Conservation (phyloP, 106 monocot species). For the Alisma plantagoaquatica region DNA sequence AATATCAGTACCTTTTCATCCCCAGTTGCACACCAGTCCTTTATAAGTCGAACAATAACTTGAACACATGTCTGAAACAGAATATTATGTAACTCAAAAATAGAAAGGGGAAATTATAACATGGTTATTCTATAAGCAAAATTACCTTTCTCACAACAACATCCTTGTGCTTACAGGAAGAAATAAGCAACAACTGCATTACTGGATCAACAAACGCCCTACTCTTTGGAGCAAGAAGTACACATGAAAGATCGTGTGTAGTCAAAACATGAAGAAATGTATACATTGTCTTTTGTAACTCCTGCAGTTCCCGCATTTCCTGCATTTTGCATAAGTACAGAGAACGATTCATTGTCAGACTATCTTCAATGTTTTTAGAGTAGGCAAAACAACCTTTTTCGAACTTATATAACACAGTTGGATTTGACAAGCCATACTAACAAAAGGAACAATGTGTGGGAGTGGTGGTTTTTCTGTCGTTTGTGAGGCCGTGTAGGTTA, state of each 20-base stretch:
- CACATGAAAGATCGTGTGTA: constrained; percentile 66
- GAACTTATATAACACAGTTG: too few relatives aligned
- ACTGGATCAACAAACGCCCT: constrained; percentile 50
- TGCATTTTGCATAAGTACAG: too few relatives aligned
- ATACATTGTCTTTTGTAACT: constrained; percentile 62
- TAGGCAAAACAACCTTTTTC: too few relatives aligned
- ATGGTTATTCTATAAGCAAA: too few relatives aligned
- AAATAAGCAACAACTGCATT: constrained; percentile 59
- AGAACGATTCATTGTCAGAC: too few relatives aligned
- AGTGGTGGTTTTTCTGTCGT: too few relatives aligned
- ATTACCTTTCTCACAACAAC: constrained; percentile 73
- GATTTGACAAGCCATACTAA: too few relatives aligned
- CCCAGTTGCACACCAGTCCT: constrained; percentile 75
- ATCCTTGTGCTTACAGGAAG: constrained; percentile 81
- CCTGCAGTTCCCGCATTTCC: constrained; percentile 93
- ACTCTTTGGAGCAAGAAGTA: constrained; percentile 59
- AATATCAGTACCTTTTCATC: constrained; percentile 68
- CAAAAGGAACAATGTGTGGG: too few relatives aligned
- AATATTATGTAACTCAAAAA: neutral
- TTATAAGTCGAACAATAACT: constrained; percentile 64
- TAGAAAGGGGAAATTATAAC: neutral
- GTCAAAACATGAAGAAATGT: constrained; percentile 88
- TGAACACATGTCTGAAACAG: constrained; percentile 67
- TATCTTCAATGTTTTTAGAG: too few relatives aligned
- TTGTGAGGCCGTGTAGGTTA: too few relatives aligned